These are phyloP conservation scores for Isatis tinctoria DNA, from an alignment of 345 rosid species.

Conservation along the genomic window DNA sequence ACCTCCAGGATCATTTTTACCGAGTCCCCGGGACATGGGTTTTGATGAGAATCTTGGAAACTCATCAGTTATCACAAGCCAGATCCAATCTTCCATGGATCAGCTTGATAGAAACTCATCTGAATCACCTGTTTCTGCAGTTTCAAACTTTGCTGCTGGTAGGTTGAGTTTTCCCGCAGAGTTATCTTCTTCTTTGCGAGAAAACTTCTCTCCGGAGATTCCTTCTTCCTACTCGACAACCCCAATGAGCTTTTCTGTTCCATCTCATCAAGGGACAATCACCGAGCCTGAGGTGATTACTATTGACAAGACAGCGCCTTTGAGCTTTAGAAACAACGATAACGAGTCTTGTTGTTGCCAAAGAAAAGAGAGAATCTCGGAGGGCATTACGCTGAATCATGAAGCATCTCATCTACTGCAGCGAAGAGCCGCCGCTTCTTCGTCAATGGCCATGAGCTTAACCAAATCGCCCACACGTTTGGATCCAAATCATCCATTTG, in stretches of 20 bases:
- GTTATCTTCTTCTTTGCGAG: conserved; percentile 38
- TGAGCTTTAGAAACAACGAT: conserved; percentile 40
- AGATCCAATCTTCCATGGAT: conserved; percentile 73
- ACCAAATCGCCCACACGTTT: conserved; percentile 22
- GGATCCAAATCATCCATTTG: conserved; percentile 29
- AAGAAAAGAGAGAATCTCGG: conserved; percentile 64
- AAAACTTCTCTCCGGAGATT: conserved; percentile 36
- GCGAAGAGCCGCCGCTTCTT: conserved; percentile 47
- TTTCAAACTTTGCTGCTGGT: conserved; percentile 58
- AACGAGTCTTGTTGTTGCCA: conserved; percentile 83
- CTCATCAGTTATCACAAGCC: conserved; percentile 80
- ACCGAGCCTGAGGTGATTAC: conserved; percentile 27
- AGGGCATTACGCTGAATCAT: conserved; percentile 40
- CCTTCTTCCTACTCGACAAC: conserved; percentile 30
- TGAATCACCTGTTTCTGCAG: conserved; percentile 82
- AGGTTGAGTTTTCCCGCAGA: conserved; percentile 39
- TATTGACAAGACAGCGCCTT: conserved; percentile 45
- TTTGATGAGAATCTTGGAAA: conserved; percentile 90
- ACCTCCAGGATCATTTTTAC: conserved; percentile 95
- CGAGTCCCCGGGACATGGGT: conserved; percentile 87
- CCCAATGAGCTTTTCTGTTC: conserved; percentile 35
- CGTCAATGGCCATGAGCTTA: conserved; percentile 34
- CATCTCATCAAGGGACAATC: conserved; percentile 33
- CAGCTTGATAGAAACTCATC: conserved; percentile 73
- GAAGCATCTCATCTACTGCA: conserved; percentile 59